Evolutionary conservation across 768 basidiomycete genomes (phyloP), one percentile per base, ranked within the genome.

Genomic region (Amanita fuliginea): DNA sequence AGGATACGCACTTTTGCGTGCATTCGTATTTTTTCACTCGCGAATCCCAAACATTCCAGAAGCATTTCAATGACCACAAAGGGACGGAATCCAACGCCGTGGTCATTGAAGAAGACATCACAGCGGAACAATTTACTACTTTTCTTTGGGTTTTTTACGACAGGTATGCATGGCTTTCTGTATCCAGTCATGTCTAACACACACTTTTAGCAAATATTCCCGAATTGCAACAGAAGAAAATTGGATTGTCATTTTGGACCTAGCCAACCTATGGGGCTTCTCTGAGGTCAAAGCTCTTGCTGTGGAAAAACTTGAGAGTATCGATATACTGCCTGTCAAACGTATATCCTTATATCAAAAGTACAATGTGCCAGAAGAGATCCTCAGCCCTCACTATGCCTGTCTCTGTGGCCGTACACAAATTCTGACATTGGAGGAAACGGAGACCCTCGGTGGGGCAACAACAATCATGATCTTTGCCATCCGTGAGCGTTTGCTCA

Each of bases 1-100:
- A 80, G 42, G 71, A 78, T 48, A 61, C 67, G 3, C 63, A 75
- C 0, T 85, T 80, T 53, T 65, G 74, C 0, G 69, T 86, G 0
- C 81, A 83, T 51, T 68, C 74, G 0, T 78, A 75, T 39, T 82
- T 83, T 43, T 81, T 86, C 34, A 68, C 70, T n/a, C 66, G 82
- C 0, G 81, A 86, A 46, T 83, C 81, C 0, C 44, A 61, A 0
- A 69, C 64, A 26, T 81, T 83, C 59, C 60, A 59, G 8, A 59
- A 61, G 0, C 63, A 68, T 44, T 49, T 77, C 34, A 52, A 56
- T 4, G 42, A 49, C 0, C 59, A 51, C 1, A 59, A 60, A 22
- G 77, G 76, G 2, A 64, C 67, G 1, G 75, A 77, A 39, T 51
- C 55, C 0, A 67, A 62, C 26, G 70, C 76, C 0, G 68, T 79